These are phyloP conservation scores for Diaporthe helianthi DNA, from an alignment of 2,329 filamentous ascomycete genomes.

Conservation along the genomic window DNA sequence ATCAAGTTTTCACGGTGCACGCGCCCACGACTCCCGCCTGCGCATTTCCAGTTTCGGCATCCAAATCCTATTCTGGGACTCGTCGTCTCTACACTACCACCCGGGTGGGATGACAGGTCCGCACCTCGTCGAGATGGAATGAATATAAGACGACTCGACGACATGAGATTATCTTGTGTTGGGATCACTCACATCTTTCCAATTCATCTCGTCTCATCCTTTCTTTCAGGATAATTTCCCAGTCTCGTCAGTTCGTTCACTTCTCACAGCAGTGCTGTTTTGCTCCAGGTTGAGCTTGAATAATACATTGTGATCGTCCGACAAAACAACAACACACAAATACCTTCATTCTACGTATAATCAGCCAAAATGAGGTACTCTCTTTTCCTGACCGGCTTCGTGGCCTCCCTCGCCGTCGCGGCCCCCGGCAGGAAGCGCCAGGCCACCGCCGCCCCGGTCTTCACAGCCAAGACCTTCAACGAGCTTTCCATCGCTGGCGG, in stretches of 20 bases:
- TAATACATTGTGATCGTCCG: neutral
- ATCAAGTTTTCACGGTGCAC: conserved; percentile 18
- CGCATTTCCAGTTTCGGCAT: neutral
- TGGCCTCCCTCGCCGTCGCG: conserved; percentile 37
- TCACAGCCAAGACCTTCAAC: conserved; percentile 44
- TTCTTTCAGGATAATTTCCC: neutral
- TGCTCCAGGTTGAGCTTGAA: conserved; percentile 21
- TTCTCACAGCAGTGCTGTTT: conserved; percentile 12
- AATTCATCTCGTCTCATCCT: neutral
- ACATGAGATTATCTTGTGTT: neutral
- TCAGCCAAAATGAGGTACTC: conserved; percentile 41
- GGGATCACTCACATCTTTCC: neutral
- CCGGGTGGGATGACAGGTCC: conserved; percentile 7
- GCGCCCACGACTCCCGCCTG: neutral
- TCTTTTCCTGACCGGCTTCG: conserved; percentile 36
- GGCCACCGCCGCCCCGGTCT: conserved; percentile 34
- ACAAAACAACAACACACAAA: neutral
- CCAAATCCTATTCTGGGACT: conserved; percentile 10
- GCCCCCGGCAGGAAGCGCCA: conserved; percentile 38
- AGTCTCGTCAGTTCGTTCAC: neutral
- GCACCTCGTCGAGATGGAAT: conserved; percentile 2
- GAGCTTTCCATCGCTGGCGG: conserved; percentile 46
- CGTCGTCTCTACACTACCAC: neutral
- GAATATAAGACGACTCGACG: conserved; percentile 8
- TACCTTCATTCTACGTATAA: conserved; percentile 29